Evolutionary conservation across 139 green algal genomes (phyloP), one percentile per base, ranked within the genome.

Genomic region (Chlamydomonas sp.): DNA sequence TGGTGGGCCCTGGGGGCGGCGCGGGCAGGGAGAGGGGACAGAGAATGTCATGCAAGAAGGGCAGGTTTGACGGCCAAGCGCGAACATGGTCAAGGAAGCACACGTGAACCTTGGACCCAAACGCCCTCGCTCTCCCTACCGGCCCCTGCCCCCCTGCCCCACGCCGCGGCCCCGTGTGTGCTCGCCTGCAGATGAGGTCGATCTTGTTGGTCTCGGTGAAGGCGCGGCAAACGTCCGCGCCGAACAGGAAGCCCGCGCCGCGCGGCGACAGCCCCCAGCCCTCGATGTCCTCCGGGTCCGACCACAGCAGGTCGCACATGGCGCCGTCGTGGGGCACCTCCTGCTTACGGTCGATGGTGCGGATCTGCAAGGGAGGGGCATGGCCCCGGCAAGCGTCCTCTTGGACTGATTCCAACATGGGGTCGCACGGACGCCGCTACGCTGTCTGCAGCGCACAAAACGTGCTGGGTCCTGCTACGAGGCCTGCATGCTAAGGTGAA

Each of bases 291-390:
- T 99, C 98, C 1, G 98, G 98, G 89, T 99, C 98, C 12, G 74
- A 93, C 97, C 97, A 99, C 83, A 99, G 93, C 89, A 99, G 94
- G 93, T 99, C 98, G 88, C 98, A 99, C 98, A 99, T 99, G 68
- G 97, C 92, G 49, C 98, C 98, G 74, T 99, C 98, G 85, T 99
- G 98, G 1, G 98, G 98, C 73, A 99, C 98, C 94, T 99, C 98
- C 91, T 99, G 97, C 94, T 99, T 99, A 63, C 98, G 90, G 93
- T 99, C 98, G 59, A 99, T 99, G 60, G 92, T 95, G 67, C 98
- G 94, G 60, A 99, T 98, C 95, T 97, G 89, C 87, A 98, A 0
- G 60, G 17, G 20, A 0, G 1, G 71, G 58, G 58, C 17, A 1
- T 12, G 67, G 66, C 58, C 3, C 12, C 2, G 73, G 61, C 49